Evolutionary conservation across 2,329 filamentous ascomycete species (phyloP).

Genomic region (Aureobasidium zeae): DNA sequence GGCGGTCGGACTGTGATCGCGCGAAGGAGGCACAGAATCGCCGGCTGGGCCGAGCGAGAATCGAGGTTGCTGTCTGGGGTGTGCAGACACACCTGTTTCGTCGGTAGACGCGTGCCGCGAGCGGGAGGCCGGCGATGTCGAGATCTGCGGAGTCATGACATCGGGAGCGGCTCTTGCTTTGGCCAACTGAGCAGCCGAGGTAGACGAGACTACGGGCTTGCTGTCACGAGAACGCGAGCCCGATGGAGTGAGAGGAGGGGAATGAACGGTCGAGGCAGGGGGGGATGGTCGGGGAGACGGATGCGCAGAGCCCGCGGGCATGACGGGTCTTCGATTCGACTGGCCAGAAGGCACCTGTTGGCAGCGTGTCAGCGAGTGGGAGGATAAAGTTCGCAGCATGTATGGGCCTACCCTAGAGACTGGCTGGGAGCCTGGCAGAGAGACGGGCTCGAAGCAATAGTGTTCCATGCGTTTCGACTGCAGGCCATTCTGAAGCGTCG

Average conservation of each 20-base stretch:
- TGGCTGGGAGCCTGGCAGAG: conserved; percentile 77
- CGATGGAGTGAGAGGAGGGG: conserved; percentile 80
- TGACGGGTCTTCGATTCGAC: conserved; percentile 28
- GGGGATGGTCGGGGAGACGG: conserved; percentile 61
- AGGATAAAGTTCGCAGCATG: background rate
- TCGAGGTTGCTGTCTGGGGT: conserved; percentile 41
- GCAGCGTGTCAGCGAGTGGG: conserved; percentile 24
- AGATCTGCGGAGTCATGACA: conserved; percentile 56
- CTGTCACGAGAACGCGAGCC: conserved; percentile 57
- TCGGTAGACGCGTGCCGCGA: conserved; percentile 34
- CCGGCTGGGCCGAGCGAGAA: conserved; percentile 50
- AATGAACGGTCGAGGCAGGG: conserved; percentile 63
- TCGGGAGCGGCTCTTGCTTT: conserved; percentile 35
- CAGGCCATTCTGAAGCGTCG: conserved; percentile 63
- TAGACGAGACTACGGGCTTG: conserved; percentile 25
- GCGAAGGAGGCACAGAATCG: conserved; percentile 45
- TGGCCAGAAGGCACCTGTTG: conserved; percentile 40
- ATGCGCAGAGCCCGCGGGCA: conserved; percentile 37
- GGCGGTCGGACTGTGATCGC: conserved; percentile 48
- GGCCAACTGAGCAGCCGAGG: conserved; percentile 20
- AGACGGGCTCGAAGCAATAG: conserved; percentile 84
- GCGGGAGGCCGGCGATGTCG: conserved; percentile 32
- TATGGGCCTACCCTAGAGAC: conserved; percentile 61
- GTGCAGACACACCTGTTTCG: conserved; percentile 34
- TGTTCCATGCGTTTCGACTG: conserved; percentile 78